phyloP scores from a whole-genome alignment of 805 yeast genomes.

The Ogataea degrootiae region DNA sequence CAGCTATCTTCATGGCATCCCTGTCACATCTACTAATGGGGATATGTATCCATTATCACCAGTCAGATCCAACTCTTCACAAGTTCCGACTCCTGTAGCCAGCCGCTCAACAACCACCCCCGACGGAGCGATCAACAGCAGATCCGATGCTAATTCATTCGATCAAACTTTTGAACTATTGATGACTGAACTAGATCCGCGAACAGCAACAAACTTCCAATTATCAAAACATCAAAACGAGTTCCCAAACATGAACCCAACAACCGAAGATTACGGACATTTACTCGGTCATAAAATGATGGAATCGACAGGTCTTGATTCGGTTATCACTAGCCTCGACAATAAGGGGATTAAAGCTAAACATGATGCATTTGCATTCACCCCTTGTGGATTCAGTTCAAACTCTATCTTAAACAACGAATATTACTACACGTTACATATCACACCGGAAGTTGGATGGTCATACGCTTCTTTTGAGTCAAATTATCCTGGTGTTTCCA shows the following conservation, averaged over 20 bases:
- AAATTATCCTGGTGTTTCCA: slow-evolving; percentile 55
- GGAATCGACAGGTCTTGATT: slow-evolving; percentile 54
- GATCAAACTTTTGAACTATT: slow-evolving; percentile 79
- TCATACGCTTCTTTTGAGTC: slow-evolving; percentile 96
- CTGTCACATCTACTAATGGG: not conserved
- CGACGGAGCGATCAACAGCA: not conserved
- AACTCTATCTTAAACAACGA: slow-evolving; percentile 65
- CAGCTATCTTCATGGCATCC: not conserved
- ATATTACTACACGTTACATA: slow-evolving; percentile 75
- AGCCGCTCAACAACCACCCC: too few species aligned
- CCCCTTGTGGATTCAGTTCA: slow-evolving; percentile 94
- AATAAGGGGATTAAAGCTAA: slow-evolving; percentile 17
- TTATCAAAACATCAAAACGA: slow-evolving; percentile 27
- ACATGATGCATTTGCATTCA: slow-evolving; percentile 85
- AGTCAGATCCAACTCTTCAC: slow-evolving; percentile 4
- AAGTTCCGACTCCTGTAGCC: too few species aligned
- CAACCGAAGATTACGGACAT: slow-evolving; percentile 72
- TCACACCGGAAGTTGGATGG: slow-evolving; percentile 92
- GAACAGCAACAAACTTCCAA: slow-evolving; percentile 52
- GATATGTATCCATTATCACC: slow-evolving; percentile 20
- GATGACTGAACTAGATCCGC: slow-evolving; percentile 77
- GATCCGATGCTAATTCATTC: not conserved
- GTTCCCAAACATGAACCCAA: slow-evolving; percentile 40
- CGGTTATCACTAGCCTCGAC: slow-evolving; percentile 30
- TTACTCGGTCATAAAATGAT: slow-evolving; percentile 68